Base-by-base conservation (phyloP, 352 stramenopile species). In the Globisporangium carolinianum region DNA sequence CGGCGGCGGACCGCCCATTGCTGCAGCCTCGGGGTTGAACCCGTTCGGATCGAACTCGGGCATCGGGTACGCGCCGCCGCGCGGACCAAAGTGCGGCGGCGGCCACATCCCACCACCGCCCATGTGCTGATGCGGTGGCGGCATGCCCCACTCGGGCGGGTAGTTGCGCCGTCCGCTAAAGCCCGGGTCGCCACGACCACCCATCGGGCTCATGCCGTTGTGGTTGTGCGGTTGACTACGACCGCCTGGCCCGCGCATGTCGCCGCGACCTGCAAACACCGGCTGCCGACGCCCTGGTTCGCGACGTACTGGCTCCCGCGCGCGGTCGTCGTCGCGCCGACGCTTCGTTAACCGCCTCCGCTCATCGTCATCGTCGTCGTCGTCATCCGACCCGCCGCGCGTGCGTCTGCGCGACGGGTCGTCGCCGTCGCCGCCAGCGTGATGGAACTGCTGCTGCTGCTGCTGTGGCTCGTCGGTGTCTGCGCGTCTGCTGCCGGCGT, bases 111-210 rank as follows among this genome's bases (percentile, higher is more conserved):
- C 71, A 43, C 11, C 11, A 12, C 7, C 7, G 24, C 24, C 24
- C 61, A 73, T 76, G 38, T 65, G 63, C 47, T 79, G 72, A 24
- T 24, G 24, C 4, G 76, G 78, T 7, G 77, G 79, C 35, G 66
- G 68, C 75, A 89, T 88, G 7, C 69, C 73, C 79, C 79, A 89
- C 58, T 89, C 79, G 0, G 73, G 72, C 37, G 75, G 72, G 45
- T 78, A 86, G 58, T 88, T 86, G 55, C 76, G 72, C 53, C 73
- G 77, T 24, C 69, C 67, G 15, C 41, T 45, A 62, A 75, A 78
- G 55, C 39, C 67, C 56, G 43, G 71, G 62, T 67, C 70, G 64
- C 57, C 57, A 9, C 61, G 61, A 1, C 50, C 55, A 15, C 67
- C 45, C 50, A 53, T 60, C 5, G 60, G 35, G 18, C 60, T 54